Evolutionary conservation across 2,329 filamentous ascomycete species (phyloP).

Genomic region (Trichoderma aggressivum): DNA sequence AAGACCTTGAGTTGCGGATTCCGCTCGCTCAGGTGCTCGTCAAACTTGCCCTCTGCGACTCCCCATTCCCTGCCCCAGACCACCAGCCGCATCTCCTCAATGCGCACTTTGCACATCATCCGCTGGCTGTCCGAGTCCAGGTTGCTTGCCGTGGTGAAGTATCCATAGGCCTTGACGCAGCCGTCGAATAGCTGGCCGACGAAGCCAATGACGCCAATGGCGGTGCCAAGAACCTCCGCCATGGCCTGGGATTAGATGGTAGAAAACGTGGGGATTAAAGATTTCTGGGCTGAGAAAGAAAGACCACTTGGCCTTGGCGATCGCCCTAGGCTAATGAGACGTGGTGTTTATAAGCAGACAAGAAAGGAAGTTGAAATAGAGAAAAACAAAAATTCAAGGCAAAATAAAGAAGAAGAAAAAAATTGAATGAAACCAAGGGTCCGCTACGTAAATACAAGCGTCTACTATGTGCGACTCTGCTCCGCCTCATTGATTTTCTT

Average conservation of each 20-base stretch:
- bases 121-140: conserved; percentile 43
- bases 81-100: conserved; percentile 47
- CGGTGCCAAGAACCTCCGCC: conserved; percentile 42
- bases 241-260: conserved; percentile 14
- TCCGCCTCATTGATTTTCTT: neutral
- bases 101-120: conserved; percentile 46
- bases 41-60: conserved; percentile 43
- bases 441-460: neutral
- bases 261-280: neutral
- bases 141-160: conserved; percentile 42
- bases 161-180: conserved; percentile 44
- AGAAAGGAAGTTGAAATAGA: neutral
- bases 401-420: neutral
- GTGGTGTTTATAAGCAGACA: neutral
- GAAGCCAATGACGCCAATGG: conserved; percentile 43
- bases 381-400: neutral
- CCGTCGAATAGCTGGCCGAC: conserved; percentile 47
- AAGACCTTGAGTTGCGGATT: conserved; percentile 38
- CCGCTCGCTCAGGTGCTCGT: conserved; percentile 39
- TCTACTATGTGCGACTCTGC: neutral
- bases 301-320: neutral
- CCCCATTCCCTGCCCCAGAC: conserved; percentile 49
- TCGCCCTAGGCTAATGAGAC: neutral
- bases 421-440: neutral
- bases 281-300: neutral